phyloP scores from a whole-genome alignment of 495 filamentous ascomycete genomes.

The Sordaria brevicollis region DNA sequence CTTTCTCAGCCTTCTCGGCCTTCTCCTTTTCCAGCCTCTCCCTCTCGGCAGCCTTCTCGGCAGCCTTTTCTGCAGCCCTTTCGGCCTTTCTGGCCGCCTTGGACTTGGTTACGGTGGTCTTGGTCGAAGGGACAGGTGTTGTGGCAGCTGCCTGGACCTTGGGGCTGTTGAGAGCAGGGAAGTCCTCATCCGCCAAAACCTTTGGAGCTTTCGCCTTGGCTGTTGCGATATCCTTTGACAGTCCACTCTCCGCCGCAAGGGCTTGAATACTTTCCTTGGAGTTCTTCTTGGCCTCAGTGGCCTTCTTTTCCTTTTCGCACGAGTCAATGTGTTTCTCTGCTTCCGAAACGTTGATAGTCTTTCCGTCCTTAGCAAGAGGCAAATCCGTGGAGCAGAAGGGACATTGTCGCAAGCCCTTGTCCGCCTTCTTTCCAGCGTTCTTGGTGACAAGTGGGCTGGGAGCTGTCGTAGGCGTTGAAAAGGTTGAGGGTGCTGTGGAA shows the following conservation, averaged over 20 bases:
- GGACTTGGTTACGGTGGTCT: slow-evolving; percentile 16
- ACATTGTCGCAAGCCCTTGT: neutral
- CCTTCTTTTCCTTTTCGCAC: neutral
- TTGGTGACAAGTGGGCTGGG: slow-evolving; percentile 14
- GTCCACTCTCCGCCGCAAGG: slow-evolving; percentile 32
- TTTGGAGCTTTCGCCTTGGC: slow-evolving; percentile 29
- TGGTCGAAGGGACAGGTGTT: slow-evolving; percentile 13
- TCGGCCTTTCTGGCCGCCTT: slow-evolving; percentile 14
- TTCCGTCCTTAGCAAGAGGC: neutral
- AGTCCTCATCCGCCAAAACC: slow-evolving; percentile 45
- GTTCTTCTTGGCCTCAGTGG: slow-evolving; percentile 37
- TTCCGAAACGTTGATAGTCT: neutral
- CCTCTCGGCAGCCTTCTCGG: slow-evolving; percentile 7
- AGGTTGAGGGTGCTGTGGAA: neutral
- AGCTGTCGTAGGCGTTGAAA: neutral
- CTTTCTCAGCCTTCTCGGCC: slow-evolving; percentile 2
- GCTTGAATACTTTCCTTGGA: slow-evolving; percentile 38
- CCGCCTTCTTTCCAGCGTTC: neutral
- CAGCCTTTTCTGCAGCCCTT: slow-evolving; percentile 8
- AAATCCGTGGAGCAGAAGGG: neutral
- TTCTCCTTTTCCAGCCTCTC: slow-evolving; percentile 10
- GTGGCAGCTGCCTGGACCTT: slow-evolving; percentile 16
- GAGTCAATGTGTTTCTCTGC: neutral
- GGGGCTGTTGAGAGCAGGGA: slow-evolving; percentile 41
- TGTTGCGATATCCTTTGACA: slow-evolving; percentile 37